Base-by-base conservation (phyloP, 2,329 filamentous ascomycete species). In the Aureobasidium sp. region DNA sequence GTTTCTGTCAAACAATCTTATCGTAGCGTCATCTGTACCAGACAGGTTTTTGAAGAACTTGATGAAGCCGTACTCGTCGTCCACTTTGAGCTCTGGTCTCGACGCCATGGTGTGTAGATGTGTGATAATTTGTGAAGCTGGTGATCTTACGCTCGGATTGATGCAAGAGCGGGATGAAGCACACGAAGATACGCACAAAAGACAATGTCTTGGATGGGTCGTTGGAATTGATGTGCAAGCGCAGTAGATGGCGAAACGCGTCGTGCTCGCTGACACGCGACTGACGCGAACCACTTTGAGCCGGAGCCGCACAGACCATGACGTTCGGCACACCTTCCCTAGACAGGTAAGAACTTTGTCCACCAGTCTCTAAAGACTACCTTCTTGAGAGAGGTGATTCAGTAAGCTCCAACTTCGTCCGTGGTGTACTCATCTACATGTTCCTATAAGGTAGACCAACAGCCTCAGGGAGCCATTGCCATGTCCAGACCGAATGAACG, bases 31-130 rank as follows among this genome's bases (percentile, higher is more conserved):
- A 42, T 85, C 82, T 68, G 85, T 84, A 59, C 85, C 85, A 15
- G 79, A 70, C 2, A 99, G 82, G n/a, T 86, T 88, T 69, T 93
- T 93, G 81, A 95, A 99, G 78, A 91, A 96, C 68, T 88, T 90
- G 77, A 97, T 97, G 80, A 99, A 99, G 67, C 93, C 91, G 71
- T 88, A 86, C 79, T 99, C 94, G 72, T 99, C 94, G 71, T 99
- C 95, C 72, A 97, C 90, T 71, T 82, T 83, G 65, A 84, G 75
- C 68, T 84, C 82, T 14, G 82, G 82, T 65, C 82, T 73, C 40
- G 81, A 82, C 59, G 76, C 77, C 81, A 84, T 84, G 45, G 14
- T 62, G 31, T 29, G 31, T 29, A 19, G 31, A 12, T 31, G 1
- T 5, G 19, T 54, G 24, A 4, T 54, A 4, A 19, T 17, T 17